These are phyloP conservation scores for Phanerochaete sordida DNA, from an alignment of 768 basidiomycete species.

Conservation along the genomic window DNA sequence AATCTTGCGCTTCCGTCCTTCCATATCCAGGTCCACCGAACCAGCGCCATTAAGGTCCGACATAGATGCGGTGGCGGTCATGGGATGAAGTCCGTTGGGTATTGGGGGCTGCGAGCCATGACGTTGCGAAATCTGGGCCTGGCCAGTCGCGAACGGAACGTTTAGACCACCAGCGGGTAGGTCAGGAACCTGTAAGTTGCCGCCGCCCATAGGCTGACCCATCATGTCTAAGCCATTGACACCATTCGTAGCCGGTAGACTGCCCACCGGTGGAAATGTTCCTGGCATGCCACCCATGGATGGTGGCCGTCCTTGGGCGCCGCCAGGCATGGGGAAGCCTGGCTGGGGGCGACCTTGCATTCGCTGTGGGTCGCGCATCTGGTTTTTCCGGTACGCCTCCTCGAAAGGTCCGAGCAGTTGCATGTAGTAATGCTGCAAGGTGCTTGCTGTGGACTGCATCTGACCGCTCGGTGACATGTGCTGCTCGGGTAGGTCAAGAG, in stretches of 20 bases:
- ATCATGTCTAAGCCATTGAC: slow-evolving; percentile 11
- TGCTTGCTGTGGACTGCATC: slow-evolving; percentile 40
- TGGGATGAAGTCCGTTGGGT: slow-evolving; percentile 1
- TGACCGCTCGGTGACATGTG: slow-evolving; percentile 31
- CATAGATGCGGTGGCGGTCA: not conserved
- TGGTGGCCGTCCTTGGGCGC: slow-evolving; percentile 15
- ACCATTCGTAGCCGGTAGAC: slow-evolving; percentile 10
- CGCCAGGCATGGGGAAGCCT: slow-evolving; percentile 27
- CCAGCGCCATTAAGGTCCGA: slow-evolving; percentile 11
- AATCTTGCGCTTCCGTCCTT: slow-evolving; percentile 70
- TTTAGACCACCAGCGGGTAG: slow-evolving; percentile 1
- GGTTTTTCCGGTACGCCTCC: slow-evolving; percentile 59
- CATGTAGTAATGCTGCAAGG: slow-evolving; percentile 59
- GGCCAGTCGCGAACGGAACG: slow-evolving; percentile 1
- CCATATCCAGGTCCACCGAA: slow-evolving; percentile 53
- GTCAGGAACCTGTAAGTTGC: slow-evolving; percentile 7
- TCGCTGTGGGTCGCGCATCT: slow-evolving; percentile 53
- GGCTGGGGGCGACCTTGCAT: slow-evolving; percentile 38
- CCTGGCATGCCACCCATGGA: slow-evolving; percentile 18
- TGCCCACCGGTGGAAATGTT: slow-evolving; percentile 17
- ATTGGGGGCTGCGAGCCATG: slow-evolving; percentile 9
- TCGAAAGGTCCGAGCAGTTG: slow-evolving; percentile 69
- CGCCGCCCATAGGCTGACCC: slow-evolving; percentile 8
- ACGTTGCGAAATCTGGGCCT: slow-evolving; percentile 4
- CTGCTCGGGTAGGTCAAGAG: slow-evolving; percentile 36